Evolutionary conservation across 2,329 filamentous ascomycete genomes (phyloP).

Genomic region (Microcyclospora pomicola): DNA sequence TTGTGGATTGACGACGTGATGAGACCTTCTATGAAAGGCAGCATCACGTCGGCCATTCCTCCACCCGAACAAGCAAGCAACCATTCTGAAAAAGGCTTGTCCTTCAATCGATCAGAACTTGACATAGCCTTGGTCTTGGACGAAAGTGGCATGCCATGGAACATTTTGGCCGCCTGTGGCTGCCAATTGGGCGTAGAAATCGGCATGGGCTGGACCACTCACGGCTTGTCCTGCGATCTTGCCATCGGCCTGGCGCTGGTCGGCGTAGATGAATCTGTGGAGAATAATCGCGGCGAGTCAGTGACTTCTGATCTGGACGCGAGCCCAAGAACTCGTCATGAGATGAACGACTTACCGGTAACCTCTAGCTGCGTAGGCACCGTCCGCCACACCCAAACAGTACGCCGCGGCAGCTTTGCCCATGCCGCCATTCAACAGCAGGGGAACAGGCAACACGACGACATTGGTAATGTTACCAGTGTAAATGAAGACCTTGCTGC

Average conservation of each 20-base stretch:
- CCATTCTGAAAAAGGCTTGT: too few species aligned
- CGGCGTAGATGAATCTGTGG: constrained; percentile 39
- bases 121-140: constrained; percentile 23
- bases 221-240: constrained; percentile 13
- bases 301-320: background rate
- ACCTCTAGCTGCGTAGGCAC: constrained; percentile 23
- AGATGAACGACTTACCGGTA: constrained; percentile 19
- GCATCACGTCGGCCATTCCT: too few species aligned
- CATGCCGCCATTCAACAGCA: constrained; percentile 26
- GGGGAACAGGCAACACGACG: constrained; percentile 13
- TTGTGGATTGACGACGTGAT: too few species aligned
- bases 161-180: constrained; percentile 11
- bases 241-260: constrained; percentile 35
- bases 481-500: constrained; percentile 26
- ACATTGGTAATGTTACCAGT: constrained; percentile 29
- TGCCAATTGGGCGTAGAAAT: constrained; percentile 23
- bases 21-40: too few species aligned
- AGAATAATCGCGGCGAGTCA: constrained; percentile 1
- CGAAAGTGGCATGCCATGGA: constrained; percentile 25
- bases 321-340: background rate
- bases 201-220: constrained; percentile 23
- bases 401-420: constrained; percentile 28
- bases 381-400: constrained; percentile 23
- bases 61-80: too few species aligned
- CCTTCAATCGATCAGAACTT: background rate